phyloP scores from a whole-genome alignment of 441 rosid genomes.

The Arabidopsis lyrata region DNA sequence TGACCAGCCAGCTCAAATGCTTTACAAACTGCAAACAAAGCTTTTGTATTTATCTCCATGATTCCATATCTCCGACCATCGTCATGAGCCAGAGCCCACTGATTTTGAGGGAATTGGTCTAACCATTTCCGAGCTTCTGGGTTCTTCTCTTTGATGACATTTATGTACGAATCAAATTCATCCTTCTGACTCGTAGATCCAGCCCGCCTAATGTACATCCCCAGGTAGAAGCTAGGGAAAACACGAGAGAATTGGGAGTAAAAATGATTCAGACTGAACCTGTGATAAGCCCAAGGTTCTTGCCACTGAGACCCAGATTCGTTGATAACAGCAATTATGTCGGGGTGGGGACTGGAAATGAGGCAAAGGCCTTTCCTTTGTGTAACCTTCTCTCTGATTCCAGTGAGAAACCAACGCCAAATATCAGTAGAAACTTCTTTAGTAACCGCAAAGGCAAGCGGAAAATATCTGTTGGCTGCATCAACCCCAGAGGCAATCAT shows the following conservation, averaged over 20 bases:
- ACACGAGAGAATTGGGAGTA: not conserved
- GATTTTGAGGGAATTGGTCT: not conserved
- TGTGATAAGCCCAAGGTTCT: constrained; percentile 33
- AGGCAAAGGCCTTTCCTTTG: constrained; percentile 3
- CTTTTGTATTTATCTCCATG: not conserved
- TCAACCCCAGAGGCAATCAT: constrained; percentile 6
- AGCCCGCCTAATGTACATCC: not conserved
- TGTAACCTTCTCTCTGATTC: too few relatives aligned
- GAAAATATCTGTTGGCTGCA: accelerated
- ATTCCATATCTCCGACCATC: not conserved
- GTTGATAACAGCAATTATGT: not conserved
- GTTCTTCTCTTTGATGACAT: not conserved
- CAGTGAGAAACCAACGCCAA: not conserved
- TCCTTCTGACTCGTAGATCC: not conserved
- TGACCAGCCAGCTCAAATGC: not conserved
- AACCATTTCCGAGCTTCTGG: constrained; percentile 19
- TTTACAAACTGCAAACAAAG: not conserved
- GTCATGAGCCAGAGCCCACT: constrained; percentile 31
- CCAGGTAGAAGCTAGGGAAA: not conserved
- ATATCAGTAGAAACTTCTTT: not conserved
- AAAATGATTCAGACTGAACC: not conserved
- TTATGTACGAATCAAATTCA: not conserved
- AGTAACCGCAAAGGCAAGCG: not conserved
- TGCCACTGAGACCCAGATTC: not conserved
- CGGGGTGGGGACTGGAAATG: not conserved